A percentile compares a stretch with the other conserved stretches of the same genome.
phyloP scores from a whole-genome alignment of 768 basidiomycete species.

The Dioszegia crocea region DNA sequence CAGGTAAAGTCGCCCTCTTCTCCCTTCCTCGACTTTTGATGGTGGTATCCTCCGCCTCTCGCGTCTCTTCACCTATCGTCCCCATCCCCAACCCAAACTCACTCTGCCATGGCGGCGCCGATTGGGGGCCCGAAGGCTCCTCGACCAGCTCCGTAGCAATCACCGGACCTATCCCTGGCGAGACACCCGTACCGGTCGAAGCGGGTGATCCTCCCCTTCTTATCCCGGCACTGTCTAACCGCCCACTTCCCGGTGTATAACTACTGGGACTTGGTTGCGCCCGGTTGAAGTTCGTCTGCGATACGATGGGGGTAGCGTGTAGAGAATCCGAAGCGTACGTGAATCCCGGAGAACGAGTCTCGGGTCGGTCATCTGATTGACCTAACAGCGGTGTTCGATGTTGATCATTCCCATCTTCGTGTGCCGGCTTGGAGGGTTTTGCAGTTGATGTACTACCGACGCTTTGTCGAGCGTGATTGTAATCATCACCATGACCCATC shows the following conservation, averaged over 20 bases:
- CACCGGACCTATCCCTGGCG: not conserved
- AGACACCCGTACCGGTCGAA: no score
- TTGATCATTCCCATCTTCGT: not conserved
- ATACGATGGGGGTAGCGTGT: conserved; percentile 6
- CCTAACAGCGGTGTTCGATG: not conserved
- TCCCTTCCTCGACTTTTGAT: conserved; percentile 7
- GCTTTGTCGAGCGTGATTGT: not conserved
- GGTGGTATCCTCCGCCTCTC: conserved; percentile 17
- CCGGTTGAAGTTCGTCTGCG: conserved; percentile 5
- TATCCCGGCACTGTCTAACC: not conserved
- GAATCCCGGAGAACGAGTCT: not conserved
- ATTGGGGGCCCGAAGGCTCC: conserved; percentile 5
- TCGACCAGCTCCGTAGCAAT: not conserved
- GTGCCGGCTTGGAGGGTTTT: not conserved
- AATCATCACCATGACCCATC: not conserved
- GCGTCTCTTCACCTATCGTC: conserved; percentile 11
- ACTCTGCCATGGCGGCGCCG: conserved; percentile 27
- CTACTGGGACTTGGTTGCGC: not conserved
- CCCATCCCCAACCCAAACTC: conserved; percentile 21
- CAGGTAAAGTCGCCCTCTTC: conserved; percentile 22
- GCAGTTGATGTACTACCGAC: not conserved
- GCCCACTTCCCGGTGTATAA: conserved; percentile 7
- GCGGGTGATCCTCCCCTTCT: not conserved
- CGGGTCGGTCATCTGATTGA: conserved; percentile 3
- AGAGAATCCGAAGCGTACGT: conserved; percentile 3